Conservation (phyloP, 1,284 basidiomycete genomes). For the Jaminaea rosea region DNA sequence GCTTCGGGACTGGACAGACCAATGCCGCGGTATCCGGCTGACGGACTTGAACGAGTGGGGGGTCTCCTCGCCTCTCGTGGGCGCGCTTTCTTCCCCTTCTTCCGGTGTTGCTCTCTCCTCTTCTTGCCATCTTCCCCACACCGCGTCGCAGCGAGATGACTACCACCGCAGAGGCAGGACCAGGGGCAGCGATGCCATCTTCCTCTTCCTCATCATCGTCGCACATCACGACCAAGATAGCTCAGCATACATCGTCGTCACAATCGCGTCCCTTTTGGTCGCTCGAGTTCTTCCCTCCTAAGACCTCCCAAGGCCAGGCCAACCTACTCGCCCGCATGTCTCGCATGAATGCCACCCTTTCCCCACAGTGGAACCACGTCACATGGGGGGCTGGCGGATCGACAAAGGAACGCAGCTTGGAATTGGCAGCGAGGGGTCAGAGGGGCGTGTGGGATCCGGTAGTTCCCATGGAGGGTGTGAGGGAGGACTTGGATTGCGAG, state of each 20-base stretch:
- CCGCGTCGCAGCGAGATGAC: too few relatives aligned
- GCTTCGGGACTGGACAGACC: too few relatives aligned
- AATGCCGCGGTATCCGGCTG: too few relatives aligned
- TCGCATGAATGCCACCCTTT: slow-evolving; percentile 60
- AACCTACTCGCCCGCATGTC: slow-evolving; percentile 39
- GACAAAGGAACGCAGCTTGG: slow-evolving; percentile 77
- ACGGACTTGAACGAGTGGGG: too few relatives aligned
- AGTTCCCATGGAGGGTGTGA: neutral
- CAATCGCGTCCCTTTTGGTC: slow-evolving; percentile 44
- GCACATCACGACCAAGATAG: slow-evolving; percentile 21
- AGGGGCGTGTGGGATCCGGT: slow-evolving; percentile 23
- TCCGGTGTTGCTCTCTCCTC: too few relatives aligned
- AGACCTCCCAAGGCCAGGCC: slow-evolving; percentile 81
- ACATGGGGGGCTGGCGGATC: slow-evolving; percentile 97
- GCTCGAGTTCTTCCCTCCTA: slow-evolving; percentile 92
- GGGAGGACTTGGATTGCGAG: neutral
- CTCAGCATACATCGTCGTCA: neutral
- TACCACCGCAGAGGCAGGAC: too few relatives aligned
- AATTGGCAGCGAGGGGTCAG: slow-evolving; percentile 54
- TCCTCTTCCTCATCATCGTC: too few relatives aligned
- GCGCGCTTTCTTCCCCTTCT: too few relatives aligned
- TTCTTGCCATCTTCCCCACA: too few relatives aligned
- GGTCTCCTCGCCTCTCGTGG: too few relatives aligned
- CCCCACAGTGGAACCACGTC: slow-evolving; percentile 54
- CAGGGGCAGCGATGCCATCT: too few relatives aligned